Evolutionary conservation across 2,329 filamentous ascomycete species (phyloP).

Genomic region (Aspergillus ruber): DNA sequence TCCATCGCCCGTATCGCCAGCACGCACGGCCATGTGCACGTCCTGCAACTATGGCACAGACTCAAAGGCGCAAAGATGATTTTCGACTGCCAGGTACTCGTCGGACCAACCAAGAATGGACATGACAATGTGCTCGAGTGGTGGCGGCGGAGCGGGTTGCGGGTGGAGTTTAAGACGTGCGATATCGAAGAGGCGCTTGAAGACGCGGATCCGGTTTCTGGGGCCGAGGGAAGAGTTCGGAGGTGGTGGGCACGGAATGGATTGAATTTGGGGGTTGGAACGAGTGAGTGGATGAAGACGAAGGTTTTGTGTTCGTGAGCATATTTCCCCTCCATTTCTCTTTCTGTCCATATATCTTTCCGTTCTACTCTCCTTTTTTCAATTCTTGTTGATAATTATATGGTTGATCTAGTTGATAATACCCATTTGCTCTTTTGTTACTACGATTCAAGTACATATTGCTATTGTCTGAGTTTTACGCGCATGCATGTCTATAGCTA

Average conservation of each 20-base stretch:
- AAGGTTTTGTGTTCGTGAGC: constrained; percentile 55
- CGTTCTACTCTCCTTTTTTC: constrained; percentile 1
- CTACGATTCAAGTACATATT: background rate
- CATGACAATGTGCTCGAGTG: constrained; percentile 81
- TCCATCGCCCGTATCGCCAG: constrained; percentile 77
- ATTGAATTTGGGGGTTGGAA: constrained; percentile 71
- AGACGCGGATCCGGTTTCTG: constrained; percentile 62
- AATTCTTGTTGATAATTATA: background rate
- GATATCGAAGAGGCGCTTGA: constrained; percentile 93
- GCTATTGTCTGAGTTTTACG: background rate
- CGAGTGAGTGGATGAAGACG: constrained; percentile 83
- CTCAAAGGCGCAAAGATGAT: constrained; percentile 69
- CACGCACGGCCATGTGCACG: constrained; percentile 74
- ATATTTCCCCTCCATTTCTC: background rate
- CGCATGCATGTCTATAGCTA: too few relatives aligned
- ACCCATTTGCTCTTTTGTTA: background rate
- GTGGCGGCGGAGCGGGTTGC: constrained; percentile 70
- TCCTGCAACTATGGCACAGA: constrained; percentile 76
- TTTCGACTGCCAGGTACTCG: constrained; percentile 76
- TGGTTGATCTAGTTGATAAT: background rate
- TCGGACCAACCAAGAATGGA: constrained; percentile 80
- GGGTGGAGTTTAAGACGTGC: constrained; percentile 88
- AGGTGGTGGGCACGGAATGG: constrained; percentile 86
- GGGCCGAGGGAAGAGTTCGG: constrained; percentile 64
- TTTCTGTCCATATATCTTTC: constrained; percentile 1